Conservation (phyloP, 2,329 filamentous ascomycete genomes). For the Achaetomium macrosporum region DNA sequence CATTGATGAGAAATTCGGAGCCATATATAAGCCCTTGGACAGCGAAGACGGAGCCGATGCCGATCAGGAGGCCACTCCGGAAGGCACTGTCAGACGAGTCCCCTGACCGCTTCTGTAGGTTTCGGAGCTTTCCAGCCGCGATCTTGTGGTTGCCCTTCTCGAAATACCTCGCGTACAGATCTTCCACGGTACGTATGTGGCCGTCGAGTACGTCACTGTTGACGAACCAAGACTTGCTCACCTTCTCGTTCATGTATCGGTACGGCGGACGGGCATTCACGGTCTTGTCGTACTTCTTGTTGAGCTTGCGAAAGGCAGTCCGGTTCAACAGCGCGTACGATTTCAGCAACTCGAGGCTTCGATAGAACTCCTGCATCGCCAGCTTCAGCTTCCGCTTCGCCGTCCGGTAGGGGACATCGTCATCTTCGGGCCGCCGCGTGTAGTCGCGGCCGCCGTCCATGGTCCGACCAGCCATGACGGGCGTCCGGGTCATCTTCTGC, state of each 20-base stretch:
- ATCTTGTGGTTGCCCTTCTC: slow-evolving; percentile 90
- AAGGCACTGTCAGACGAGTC: slow-evolving; percentile 55
- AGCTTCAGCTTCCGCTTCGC: slow-evolving; percentile 90
- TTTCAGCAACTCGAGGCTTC: slow-evolving; percentile 84
- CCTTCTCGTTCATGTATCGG: slow-evolving; percentile 84
- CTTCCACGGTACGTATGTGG: slow-evolving; percentile 75
- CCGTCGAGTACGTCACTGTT: slow-evolving; percentile 78
- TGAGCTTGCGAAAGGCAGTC: slow-evolving; percentile 93
- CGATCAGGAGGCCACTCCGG: slow-evolving; percentile 60
- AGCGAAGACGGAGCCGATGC: slow-evolving; percentile 59
- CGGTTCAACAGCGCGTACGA: slow-evolving; percentile 85
- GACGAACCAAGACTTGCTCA: slow-evolving; percentile 87
- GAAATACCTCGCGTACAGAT: slow-evolving; percentile 91
- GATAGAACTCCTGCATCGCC: slow-evolving; percentile 88
- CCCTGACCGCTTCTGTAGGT: slow-evolving; percentile 53
- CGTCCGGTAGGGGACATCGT: slow-evolving; percentile 73
- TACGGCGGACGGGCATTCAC: slow-evolving; percentile 70
- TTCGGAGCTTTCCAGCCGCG: slow-evolving; percentile 78
- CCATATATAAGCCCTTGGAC: slow-evolving; percentile 62
- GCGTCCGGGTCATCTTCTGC: slow-evolving; percentile 48
- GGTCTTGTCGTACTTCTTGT: slow-evolving; percentile 97
- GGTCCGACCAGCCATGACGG: slow-evolving; percentile 31
- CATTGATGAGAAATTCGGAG: slow-evolving; percentile 43
- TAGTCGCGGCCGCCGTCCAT: slow-evolving; percentile 42
- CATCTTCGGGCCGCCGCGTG: slow-evolving; percentile 41